These are phyloP conservation scores for Agaricus sinodeliciosus DNA, from an alignment of 768 basidiomycete genomes.

Conservation along the genomic window DNA sequence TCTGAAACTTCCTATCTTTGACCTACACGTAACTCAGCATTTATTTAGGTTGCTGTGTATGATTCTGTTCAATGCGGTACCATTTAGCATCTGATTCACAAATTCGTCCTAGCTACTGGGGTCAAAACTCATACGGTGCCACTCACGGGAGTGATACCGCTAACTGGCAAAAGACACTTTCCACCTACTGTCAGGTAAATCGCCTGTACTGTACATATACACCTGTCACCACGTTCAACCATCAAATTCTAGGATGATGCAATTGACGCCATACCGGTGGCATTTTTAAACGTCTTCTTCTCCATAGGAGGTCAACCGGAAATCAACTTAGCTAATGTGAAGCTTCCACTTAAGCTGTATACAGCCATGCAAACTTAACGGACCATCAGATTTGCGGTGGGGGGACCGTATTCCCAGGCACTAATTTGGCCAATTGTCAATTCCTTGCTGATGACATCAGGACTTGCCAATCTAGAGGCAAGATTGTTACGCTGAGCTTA, in stretches of 20 bases:
- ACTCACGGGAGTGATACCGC: slow-evolving; percentile 31
- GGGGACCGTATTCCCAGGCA: slow-evolving; percentile 43
- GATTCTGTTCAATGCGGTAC: background rate
- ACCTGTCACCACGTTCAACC: background rate
- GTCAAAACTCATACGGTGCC: slow-evolving; percentile 57
- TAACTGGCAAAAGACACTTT: slow-evolving; percentile 45
- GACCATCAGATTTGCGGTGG: slow-evolving; percentile 42
- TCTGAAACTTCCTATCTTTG: slow-evolving; percentile 13
- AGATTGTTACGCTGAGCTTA: slow-evolving; percentile 40
- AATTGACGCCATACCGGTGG: slow-evolving; percentile 54
- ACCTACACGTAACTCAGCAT: background rate
- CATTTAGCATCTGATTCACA: background rate
- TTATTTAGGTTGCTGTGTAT: slow-evolving; percentile 23
- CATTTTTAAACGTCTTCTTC: slow-evolving; percentile 57
- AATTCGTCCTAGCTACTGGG: slow-evolving; percentile 34
- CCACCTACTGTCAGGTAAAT: slow-evolving; percentile 45
- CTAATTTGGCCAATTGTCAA: slow-evolving; percentile 49
- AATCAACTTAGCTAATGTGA: slow-evolving; percentile 55
- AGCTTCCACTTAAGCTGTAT: background rate
- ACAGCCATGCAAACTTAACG: background rate
- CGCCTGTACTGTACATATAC: background rate
- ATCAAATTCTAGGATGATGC: slow-evolving; percentile 36
- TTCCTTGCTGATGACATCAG: slow-evolving; percentile 51
- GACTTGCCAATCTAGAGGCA: slow-evolving; percentile 51
- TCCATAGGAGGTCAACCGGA: slow-evolving; percentile 50